Conservation (phyloP, 257 asterid genomes). For the Solanum okadae region DNA sequence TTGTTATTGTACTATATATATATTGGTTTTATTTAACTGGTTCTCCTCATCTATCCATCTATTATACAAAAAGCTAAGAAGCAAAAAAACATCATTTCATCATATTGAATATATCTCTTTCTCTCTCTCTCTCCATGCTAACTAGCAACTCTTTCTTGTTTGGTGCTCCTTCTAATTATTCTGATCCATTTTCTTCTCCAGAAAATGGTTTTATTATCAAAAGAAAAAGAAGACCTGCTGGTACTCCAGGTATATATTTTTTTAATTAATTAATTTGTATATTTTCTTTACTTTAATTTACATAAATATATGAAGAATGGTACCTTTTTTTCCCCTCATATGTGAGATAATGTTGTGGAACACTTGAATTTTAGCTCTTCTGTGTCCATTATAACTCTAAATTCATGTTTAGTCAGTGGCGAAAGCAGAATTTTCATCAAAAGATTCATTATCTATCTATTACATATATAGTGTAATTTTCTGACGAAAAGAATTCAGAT, state of each 20-base stretch:
- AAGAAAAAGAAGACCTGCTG: conserved; percentile 34
- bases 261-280: too few relatives aligned
- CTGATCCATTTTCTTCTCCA: conserved; percentile 11
- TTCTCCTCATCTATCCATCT: background rate
- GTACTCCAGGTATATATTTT: conserved; percentile 29
- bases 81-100: background rate
- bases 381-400: background rate
- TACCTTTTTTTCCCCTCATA: too few relatives aligned
- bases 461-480: background rate
- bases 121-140: conserved; percentile 6
- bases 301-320: background rate
- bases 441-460: background rate
- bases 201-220: conserved; percentile 16
- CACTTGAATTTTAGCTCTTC: background rate
- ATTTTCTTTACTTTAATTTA: background rate
- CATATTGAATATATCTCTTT: background rate
- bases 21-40: background rate
- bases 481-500: background rate
- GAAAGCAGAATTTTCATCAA: background rate
- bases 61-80: background rate
- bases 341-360: background rate
- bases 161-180: conserved; percentile 12
- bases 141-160: conserved; percentile 20
- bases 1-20: background rate
- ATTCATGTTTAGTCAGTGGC: background rate